These are phyloP conservation scores for Quercus mongolica DNA, from an alignment of 306 rosid genomes.

Conservation along the genomic window DNA sequence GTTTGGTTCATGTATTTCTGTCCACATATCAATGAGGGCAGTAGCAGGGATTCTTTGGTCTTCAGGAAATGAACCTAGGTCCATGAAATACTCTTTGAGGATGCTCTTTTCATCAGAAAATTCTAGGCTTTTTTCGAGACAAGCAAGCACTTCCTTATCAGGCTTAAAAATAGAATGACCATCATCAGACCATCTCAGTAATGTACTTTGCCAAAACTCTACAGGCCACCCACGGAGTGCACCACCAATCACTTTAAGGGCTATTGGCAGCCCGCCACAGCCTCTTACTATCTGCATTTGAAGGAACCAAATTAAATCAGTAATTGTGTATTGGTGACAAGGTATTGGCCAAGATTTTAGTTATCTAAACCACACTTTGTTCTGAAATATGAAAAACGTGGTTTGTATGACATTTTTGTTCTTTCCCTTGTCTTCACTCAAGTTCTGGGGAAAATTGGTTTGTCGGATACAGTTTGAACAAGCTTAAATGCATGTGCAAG, in stretches of 20 bases:
- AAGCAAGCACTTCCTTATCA: slow-evolving; percentile 8
- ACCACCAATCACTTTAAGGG: slow-evolving; percentile 20
- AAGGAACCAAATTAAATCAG: not conserved
- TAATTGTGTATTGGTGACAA: not conserved
- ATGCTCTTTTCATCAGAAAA: slow-evolving; percentile 4
- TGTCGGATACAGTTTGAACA: too few relatives aligned
- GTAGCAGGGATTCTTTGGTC: slow-evolving; percentile 32
- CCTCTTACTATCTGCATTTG: slow-evolving; percentile 27
- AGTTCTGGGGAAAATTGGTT: too few relatives aligned
- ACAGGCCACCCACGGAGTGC: slow-evolving; percentile 8
- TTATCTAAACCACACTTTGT: not conserved
- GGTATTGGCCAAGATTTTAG: not conserved
- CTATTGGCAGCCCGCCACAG: slow-evolving; percentile 28
- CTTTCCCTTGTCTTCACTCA: too few relatives aligned
- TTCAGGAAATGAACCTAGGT: slow-evolving; percentile 39
- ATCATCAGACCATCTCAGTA: slow-evolving; percentile 5
- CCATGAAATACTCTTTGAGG: slow-evolving; percentile 33
- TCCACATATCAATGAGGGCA: slow-evolving; percentile 30
- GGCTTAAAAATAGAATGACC: slow-evolving; percentile 14
- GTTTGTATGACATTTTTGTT: too few relatives aligned
- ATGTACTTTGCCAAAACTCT: slow-evolving; percentile 6
- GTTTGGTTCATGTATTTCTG: slow-evolving; percentile 13
- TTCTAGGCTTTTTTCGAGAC: slow-evolving; percentile 28
- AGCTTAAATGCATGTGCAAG: too few relatives aligned
- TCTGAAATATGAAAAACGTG: too few relatives aligned